Evolutionary conservation across 805 yeast genomes (phyloP).

Genomic region (Yarrowia divulgata): DNA sequence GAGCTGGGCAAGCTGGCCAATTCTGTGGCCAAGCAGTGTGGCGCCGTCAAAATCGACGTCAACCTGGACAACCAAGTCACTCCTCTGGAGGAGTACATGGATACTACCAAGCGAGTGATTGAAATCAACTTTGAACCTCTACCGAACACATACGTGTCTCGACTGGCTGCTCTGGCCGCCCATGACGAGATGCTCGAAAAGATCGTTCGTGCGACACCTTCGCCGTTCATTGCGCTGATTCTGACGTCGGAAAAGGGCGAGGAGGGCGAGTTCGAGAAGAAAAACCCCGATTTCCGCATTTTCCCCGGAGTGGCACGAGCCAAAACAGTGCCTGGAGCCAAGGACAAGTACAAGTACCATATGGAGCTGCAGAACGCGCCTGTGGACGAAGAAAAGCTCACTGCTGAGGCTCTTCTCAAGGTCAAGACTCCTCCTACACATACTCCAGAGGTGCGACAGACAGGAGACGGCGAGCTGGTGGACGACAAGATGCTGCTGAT

Average conservation of each 20-base stretch:
- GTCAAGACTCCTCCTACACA: slow-evolving; percentile 35
- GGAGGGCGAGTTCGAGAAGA: slow-evolving; percentile 39
- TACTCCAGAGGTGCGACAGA: background rate
- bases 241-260: slow-evolving; percentile 56
- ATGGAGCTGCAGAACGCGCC: slow-evolving; percentile 32
- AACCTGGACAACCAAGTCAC: slow-evolving; percentile 53
- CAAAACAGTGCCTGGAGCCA: slow-evolving; percentile 14
- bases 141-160: slow-evolving; percentile 2
- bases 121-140: slow-evolving; percentile 31
- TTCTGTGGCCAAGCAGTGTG: slow-evolving; percentile 57
- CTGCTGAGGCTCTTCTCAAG: slow-evolving; percentile 18
- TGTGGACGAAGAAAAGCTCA: slow-evolving; percentile 11
- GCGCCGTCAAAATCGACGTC: slow-evolving; percentile 54
- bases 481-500: slow-evolving; percentile 19
- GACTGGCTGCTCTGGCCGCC: slow-evolving; percentile 47
- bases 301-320: slow-evolving; percentile 16
- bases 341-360: slow-evolving; percentile 38
- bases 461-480: slow-evolving; percentile 19
- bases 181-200: slow-evolving; percentile 60
- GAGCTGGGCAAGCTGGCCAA: slow-evolving; percentile 57
- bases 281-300: slow-evolving; percentile 20
- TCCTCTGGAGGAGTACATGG: slow-evolving; percentile 40
- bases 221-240: slow-evolving; percentile 72
- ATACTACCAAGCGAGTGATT: slow-evolving; percentile 28
- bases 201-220: slow-evolving; percentile 71